Base-by-base conservation (phyloP, 2,329 filamentous ascomycete genomes). In the Penicillium sp. region DNA sequence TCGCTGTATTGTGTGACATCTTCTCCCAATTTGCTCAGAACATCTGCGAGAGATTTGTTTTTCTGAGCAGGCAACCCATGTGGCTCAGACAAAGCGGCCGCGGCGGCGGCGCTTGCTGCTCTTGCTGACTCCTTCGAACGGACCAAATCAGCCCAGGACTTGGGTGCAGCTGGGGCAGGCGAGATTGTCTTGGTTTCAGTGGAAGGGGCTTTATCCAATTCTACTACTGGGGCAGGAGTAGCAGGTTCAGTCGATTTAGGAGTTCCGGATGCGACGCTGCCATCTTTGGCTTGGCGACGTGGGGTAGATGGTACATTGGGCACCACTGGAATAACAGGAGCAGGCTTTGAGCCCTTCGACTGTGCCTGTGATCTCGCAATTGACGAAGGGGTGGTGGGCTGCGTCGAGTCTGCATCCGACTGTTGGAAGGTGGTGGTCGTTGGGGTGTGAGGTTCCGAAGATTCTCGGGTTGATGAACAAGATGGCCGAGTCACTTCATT, bases 1-100 rank as follows among this genome's bases (percentile, higher is more conserved):
- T 83, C 78, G 37, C 74, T 72, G 61, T 78, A 76, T 56, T 81
- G 78, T 45, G 82, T 81, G 37, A 81, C 79, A 55, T 85, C 82
- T 24, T 92, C 85, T 51, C 83, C 84, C 72, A 92, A 94, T 29
- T 85, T 83, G 48, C 82, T 82, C 50, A 99, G 81, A 35, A 90
- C 89, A 64, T 97, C 90, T 4, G 85, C 87, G 50, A 96, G 78
- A 18, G 89, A 87, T 72, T 81, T 82, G 57, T 72, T 78, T 70
- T 85, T 83, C 13, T 77, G 71, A 14, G 78, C 73, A 11, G 71
- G 64, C 26, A 79, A 64, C 11, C 77, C 78, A 50, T 78, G 78
- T 13, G 70, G 61, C 35, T 68, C 71, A 22, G 62, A 49, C 16
- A 65, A 59, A 18, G 67, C 55, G 44, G 69, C 63, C 18, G 70